Evolutionary conservation across 768 basidiomycete genomes (phyloP), one percentile per base, ranked within the genome.

Genomic region (Aureoboletus auriporus): DNA sequence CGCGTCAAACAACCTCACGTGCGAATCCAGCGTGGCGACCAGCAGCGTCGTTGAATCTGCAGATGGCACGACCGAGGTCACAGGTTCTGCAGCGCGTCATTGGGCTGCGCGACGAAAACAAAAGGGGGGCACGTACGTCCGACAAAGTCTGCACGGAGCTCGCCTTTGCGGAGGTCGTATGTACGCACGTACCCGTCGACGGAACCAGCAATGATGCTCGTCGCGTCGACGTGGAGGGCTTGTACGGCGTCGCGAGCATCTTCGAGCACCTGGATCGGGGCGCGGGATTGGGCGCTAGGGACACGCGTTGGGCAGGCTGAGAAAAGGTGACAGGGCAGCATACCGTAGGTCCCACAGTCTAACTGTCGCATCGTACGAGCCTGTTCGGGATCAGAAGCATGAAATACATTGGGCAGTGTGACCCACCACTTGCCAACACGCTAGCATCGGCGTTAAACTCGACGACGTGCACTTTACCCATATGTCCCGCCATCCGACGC

Each of bases 151-250:
- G 88, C 78, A 8, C 86, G 81, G 27, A 97, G 70, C 64, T 95
- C 83, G 20, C 96, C 96, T 73, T 87, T 92, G 44, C 96, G 86
- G 29, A 99, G 75, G 67, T 99, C 96, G 68, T 98, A 97, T 8
- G 90, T 91, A 16, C 96, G 82, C 38, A 95, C 83, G 62, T 86
- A 78, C 3, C 96, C 95, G 53, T 99, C 96, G 6, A 96, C 86
- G 4, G 91, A 92, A 8, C 92, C 93, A 3, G 90, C 75, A 35
- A 84, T 71, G 57, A 98, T 78, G 44, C 77, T 79, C 20, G 82
- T 79, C 20, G 78, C 63, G 11, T 77, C 80, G 36, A 93, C 76
- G 54, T 84, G 74, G 28, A 97, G 69, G 14, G 85, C 78, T 57
- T 93, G 93, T 34, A 97, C 80, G 1, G 89, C 82, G 58, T 97